Evolutionary conservation across 2,329 filamentous ascomycete species (phyloP).

Genomic region (Pseudogymnoascus sp.): DNA sequence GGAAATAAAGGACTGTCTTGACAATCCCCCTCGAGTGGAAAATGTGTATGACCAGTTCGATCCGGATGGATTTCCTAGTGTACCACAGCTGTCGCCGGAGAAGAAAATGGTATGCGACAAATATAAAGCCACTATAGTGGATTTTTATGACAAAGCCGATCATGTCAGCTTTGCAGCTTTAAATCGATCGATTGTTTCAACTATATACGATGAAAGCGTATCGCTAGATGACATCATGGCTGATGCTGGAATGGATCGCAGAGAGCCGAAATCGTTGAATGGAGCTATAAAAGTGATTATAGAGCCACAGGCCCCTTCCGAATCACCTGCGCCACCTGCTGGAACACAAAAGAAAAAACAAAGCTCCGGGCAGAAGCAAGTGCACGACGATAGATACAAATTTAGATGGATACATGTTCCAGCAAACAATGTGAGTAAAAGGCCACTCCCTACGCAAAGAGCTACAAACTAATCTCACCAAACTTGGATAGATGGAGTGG

Average conservation of each 20-base stretch:
- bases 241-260: neutral
- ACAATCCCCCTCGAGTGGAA: neutral
- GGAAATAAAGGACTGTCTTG: neutral
- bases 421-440: neutral
- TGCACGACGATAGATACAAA: neutral
- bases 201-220: neutral
- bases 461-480: neutral
- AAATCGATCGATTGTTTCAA: neutral
- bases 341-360: neutral
- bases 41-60: neutral
- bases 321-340: neutral
- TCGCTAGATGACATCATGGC: neutral
- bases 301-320: neutral
- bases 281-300: too few species aligned
- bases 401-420: slow-evolving; percentile 6
- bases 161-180: neutral
- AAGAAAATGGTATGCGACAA: neutral
- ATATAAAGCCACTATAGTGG: neutral
- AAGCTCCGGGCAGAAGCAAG: neutral
- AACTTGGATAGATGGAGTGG: neutral
- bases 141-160: neutral
- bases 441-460: neutral
- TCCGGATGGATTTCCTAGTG: neutral
- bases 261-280: neutral
- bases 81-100: neutral